Percentiles rank a stretch among this genome's conserved stretches.
phyloP scores from a whole-genome alignment of 2,329 filamentous ascomycete genomes.

The Fusarium guadeloupense region DNA sequence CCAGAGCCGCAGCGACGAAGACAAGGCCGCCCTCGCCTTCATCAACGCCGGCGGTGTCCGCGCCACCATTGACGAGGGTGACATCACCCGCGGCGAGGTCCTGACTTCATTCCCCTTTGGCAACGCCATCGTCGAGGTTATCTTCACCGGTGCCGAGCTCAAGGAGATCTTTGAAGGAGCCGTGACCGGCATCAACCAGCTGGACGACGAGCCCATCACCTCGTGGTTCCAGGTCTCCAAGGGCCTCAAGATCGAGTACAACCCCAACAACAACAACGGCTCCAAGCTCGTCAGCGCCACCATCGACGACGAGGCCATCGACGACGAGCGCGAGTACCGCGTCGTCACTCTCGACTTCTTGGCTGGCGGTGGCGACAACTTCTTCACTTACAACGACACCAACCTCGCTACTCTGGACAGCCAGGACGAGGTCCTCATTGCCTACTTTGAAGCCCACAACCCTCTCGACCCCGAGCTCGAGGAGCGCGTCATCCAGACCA shows the following conservation, averaged over 20 bases:
- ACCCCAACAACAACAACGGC: conserved; percentile 59
- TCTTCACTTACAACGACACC: conserved; percentile 52
- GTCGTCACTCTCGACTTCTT: conserved; percentile 72
- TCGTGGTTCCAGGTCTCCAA: conserved; percentile 69
- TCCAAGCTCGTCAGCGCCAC: conserved; percentile 62
- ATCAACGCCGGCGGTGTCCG: conserved; percentile 73
- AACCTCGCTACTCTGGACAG: conserved; percentile 59
- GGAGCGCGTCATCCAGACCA: conserved; percentile 46
- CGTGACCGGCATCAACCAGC: conserved; percentile 63
- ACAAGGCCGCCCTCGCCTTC: conserved; percentile 62
- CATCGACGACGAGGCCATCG: conserved; percentile 59
- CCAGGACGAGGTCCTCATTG: conserved; percentile 62
- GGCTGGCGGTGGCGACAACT: conserved; percentile 70
- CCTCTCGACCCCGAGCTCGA: conserved; percentile 62
- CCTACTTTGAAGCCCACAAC: conserved; percentile 59
- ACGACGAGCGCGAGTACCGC: conserved; percentile 58
- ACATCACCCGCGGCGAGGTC: conserved; percentile 70
- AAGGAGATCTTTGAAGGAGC: conserved; percentile 68
- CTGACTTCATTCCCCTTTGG: conserved; percentile 73
- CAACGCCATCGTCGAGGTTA: conserved; percentile 69
- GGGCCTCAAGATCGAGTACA: conserved; percentile 66
- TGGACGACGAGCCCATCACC: conserved; percentile 61
- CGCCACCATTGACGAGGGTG: conserved; percentile 67
- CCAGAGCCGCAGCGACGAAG: conserved; percentile 49
- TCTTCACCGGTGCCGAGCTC: conserved; percentile 61